Base-by-base conservation (phyloP, 2,329 filamentous ascomycete species). In the Mycosphaerelloides madeirae region DNA sequence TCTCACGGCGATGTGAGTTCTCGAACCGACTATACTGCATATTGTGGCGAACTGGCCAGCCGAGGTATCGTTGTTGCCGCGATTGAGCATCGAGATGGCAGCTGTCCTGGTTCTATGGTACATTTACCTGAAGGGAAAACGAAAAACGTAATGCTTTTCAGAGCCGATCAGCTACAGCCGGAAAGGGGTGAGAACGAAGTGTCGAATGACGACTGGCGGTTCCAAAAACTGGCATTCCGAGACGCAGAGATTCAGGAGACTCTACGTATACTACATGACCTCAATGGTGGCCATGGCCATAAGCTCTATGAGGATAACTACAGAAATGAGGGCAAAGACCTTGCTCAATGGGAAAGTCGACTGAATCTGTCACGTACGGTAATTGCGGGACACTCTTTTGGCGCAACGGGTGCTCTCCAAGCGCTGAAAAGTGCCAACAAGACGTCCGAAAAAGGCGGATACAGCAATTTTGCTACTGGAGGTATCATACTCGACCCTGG, bases 401-500 rank as follows among this genome's bases (percentile, higher is more conserved):
- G 81, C 33, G 81, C 80, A 2, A 84, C 81, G 0, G 73, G 77
- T 2, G 79, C 77, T 0, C 67, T 83, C 14, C 78, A 80, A 48
- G 74, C 77, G 3, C 67, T 83, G 6, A 73, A 74, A 40, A 68
- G 65, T 28, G 73, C 68, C 7, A 67, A 70, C 9, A 68, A 52
- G 41, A 45, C 68, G 44, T 52, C 57, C 44, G 14, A 36, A 9
- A 31, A 38, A 9, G 43, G 28, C 5, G 29, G n/a, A n/a, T 45
- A 31, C 18, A n/a, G 20, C 1, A 48, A 52, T n/a, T 71, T 70
- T 0, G 72, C 80, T 42, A 68, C 71, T 2, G 78, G 74, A 1
- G 80, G 72, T 18, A 75, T 84, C 48, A 71, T 78, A 38, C 71
- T 84, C 29, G 81, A 84, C 57, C 80, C 81, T 0, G 81, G 81